Percentiles rank a stretch among this genome's conserved stretches.
Evolutionary conservation across 805 yeast genomes (phyloP).

Genomic region (Schwanniomyces yamadae): DNA sequence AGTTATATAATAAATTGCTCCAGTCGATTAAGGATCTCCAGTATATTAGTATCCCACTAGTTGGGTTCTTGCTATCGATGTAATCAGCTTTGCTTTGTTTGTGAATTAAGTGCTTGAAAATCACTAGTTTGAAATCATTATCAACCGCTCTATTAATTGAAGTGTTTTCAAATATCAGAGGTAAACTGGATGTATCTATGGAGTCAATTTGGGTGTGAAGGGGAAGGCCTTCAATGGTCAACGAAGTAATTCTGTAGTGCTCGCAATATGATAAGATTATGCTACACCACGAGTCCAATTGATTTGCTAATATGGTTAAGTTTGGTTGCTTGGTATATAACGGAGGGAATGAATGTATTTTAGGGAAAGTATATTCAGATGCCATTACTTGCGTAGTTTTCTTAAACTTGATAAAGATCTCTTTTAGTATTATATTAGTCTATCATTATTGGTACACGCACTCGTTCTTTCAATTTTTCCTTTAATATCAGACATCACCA

Average conservation of each 20-base stretch:
- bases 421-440: too few species aligned
- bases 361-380: conserved; percentile 35
- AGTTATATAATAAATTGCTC: conserved; percentile 33
- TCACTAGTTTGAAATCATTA: conserved; percentile 52
- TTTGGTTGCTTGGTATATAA: conserved; percentile 89
- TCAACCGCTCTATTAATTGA: conserved; percentile 53
- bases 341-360: conserved; percentile 72
- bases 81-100: conserved; percentile 56
- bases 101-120: conserved; percentile 56
- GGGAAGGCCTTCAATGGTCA: conserved; percentile 29
- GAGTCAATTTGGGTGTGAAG: conserved; percentile 25
- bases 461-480: too few species aligned
- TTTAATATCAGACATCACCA: too few species aligned
- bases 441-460: too few species aligned
- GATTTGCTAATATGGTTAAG: conserved; percentile 71
- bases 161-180: conserved; percentile 50
- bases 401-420: too few species aligned
- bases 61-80: conserved; percentile 50
- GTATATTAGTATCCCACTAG: conserved; percentile 62
- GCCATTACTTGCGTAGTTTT: too few species aligned
- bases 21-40: conserved; percentile 57
- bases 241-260: conserved; percentile 40
- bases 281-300: conserved; percentile 73
- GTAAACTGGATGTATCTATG: conserved; percentile 18
- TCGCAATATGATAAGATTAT: conserved; percentile 63